Evolutionary conservation across 2,329 filamentous ascomycete species (phyloP), one percentile per base, ranked within the genome.

Genomic region (Penicillium sp.): DNA sequence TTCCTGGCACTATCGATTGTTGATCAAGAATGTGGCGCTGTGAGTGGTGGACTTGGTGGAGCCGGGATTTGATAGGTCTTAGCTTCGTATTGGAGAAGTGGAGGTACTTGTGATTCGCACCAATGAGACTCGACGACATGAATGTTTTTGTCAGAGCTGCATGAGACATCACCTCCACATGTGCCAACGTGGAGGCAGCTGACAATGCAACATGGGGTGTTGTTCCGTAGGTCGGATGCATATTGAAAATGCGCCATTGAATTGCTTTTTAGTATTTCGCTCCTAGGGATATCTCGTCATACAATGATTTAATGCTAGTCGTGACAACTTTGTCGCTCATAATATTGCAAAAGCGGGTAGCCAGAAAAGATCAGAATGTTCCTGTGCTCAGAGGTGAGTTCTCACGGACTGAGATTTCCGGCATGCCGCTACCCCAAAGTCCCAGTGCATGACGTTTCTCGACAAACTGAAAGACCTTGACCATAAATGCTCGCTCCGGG

Each of bases 371-470:
- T 26, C 37, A 40, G 9, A 24, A 38, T 11, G 11, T 11, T 13
- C 34, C 42, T 8, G 29, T 38, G 27, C 54, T 58, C 18, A 58
- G 46, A 3, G 60, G 59, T 4, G 62, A 64, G 4, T 59, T 52
- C 23, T 57, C 50, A 10, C 54, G 49, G 8, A 62, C 52, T 5
- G 65, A 69, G 16, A 69, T 24, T 35, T 69, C 65, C 1, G 61
- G 57, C 66, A 69, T 69, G 2, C 49, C 55, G 50, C 62, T 59
- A 3, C 66, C 66, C 66, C 66, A 69, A 16, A 69, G 52, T 0
- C 56, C 62, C 9, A 69, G 52, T 0, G 65, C 50, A 53, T 69
- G 66, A 0, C 66, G 60, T 47, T 55, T 61, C 39, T 67, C 65
- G 1, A 69, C 66, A 16, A 68, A 38, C 13, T 62, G 58, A 40